Conservation (phyloP, 2,329 filamentous ascomycete genomes). For the Tolypocladium cylindrosporum region DNA sequence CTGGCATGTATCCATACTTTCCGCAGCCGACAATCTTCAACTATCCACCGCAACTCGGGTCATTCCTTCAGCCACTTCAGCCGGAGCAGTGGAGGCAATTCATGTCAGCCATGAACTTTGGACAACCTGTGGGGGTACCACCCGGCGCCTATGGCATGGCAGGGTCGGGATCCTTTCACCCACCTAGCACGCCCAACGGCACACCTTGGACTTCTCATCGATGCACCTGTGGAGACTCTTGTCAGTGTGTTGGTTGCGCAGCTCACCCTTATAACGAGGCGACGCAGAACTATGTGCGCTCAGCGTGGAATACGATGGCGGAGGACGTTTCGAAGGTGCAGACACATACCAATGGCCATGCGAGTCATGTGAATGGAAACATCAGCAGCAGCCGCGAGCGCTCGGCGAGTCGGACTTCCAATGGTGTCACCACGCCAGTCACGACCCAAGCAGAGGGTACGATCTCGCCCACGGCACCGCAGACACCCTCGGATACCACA, state of each 20-base stretch:
- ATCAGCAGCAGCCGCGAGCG: slow-evolving; percentile 11
- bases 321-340: slow-evolving; percentile 19
- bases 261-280: slow-evolving; percentile 59
- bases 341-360: slow-evolving; percentile 10
- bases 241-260: slow-evolving; percentile 58
- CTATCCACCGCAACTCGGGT: slow-evolving; percentile 44
- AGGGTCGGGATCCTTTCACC: slow-evolving; percentile 10
- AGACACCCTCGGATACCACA: slow-evolving; percentile 37
- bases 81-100: slow-evolving; percentile 42
- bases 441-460: slow-evolving; percentile 14
- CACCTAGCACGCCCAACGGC: slow-evolving; percentile 8
- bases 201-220: slow-evolving; percentile 25
- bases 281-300: slow-evolving; percentile 43
- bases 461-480: slow-evolving; percentile 28
- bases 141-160: slow-evolving; percentile 16
- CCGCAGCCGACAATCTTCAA: slow-evolving; percentile 37
- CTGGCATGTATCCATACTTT: slow-evolving; percentile 30
- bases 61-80: slow-evolving; percentile 43
- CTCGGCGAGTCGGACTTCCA: slow-evolving; percentile 9
- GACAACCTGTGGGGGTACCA: slow-evolving; percentile 17
- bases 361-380: slow-evolving; percentile 14
- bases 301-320: slow-evolving; percentile 32
- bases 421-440: slow-evolving; percentile 8
- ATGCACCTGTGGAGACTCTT: slow-evolving; percentile 56
- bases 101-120: slow-evolving; percentile 28